Percentiles rank a stretch among this genome's conserved stretches.
Evolutionary conservation across 139 green algal species (phyloP).

Genomic region (Pycnococcus provasolii): DNA sequence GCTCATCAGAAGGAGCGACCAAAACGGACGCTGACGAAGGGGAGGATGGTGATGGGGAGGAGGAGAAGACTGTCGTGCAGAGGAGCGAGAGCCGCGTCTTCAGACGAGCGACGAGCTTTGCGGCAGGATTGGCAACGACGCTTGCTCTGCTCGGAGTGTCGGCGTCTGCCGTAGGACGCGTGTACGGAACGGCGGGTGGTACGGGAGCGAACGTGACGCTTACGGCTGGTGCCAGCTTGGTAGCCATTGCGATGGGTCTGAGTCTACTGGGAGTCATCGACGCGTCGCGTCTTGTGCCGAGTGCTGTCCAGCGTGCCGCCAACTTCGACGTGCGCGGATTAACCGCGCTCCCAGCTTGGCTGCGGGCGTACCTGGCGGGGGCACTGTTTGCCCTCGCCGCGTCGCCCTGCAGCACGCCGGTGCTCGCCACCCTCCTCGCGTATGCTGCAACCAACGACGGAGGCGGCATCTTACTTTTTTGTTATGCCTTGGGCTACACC

Average conservation of each 20-base stretch:
- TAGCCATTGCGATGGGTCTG: constrained; percentile 85
- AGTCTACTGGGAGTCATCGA: constrained; percentile 82
- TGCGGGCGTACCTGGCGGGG: constrained; percentile 79
- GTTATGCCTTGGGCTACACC: constrained; percentile 72
- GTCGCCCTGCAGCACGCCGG: constrained; percentile 86
- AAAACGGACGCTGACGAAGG: neutral
- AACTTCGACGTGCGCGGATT: constrained; percentile 56
- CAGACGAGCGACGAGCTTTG: constrained; percentile 51
- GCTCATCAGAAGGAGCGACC: neutral
- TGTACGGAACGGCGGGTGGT: no score
- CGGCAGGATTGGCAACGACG: constrained; percentile 70
- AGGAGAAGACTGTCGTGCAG: neutral
- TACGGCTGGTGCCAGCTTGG: neutral
- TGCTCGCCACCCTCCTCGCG: constrained; percentile 85
- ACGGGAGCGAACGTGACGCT: no score
- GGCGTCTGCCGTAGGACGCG: constrained; percentile 29
- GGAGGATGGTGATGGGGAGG: neutral
- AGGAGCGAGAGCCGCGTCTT: neutral
- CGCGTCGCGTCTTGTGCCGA: constrained; percentile 29
- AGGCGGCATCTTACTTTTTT: constrained; percentile 14
- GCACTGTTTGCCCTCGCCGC: constrained; percentile 87
- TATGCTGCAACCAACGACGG: constrained; percentile 60
- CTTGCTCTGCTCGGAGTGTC: constrained; percentile 68
- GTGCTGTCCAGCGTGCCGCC: constrained; percentile 26
- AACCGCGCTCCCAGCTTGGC: constrained; percentile 26